Conservation (phyloP, 352 stramenopile species). For the Pythium folliculosum region DNA sequence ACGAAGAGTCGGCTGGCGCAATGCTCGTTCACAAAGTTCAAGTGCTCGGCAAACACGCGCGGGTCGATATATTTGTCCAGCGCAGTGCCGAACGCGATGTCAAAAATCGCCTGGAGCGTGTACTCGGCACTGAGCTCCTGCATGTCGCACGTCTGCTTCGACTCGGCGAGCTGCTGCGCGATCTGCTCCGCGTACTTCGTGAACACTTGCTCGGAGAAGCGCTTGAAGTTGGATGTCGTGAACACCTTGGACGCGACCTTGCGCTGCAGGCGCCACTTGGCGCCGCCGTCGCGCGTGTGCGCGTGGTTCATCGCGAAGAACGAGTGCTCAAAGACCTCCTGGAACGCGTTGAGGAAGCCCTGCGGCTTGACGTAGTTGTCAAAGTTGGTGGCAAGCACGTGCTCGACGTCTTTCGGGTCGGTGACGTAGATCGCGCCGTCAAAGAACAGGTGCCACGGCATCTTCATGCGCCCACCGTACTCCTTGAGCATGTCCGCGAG, state of each 20-base stretch:
- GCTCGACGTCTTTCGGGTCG: slow-evolving; percentile 60
- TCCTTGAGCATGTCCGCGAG: slow-evolving; percentile 47
- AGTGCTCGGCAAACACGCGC: slow-evolving; percentile 41
- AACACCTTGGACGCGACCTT: slow-evolving; percentile 90
- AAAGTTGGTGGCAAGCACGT: slow-evolving; percentile 66
- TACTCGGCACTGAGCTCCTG: slow-evolving; percentile 51
- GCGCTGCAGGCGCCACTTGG: slow-evolving; percentile 70
- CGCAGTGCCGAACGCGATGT: slow-evolving; percentile 55
- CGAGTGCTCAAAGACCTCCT: slow-evolving; percentile 67
- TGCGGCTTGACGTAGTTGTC: slow-evolving; percentile 77
- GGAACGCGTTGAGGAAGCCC: slow-evolving; percentile 65
- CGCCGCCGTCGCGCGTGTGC: slow-evolving; percentile 51
- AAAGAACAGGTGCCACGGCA: slow-evolving; percentile 68
- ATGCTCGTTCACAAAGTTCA: slow-evolving; percentile 61
- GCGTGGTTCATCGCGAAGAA: slow-evolving; percentile 76
- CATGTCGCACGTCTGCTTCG: slow-evolving; percentile 42
- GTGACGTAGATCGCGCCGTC: slow-evolving; percentile 67
- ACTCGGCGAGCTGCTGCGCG: slow-evolving; percentile 10
- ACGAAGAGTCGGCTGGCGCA: slow-evolving; percentile 58
- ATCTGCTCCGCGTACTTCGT: slow-evolving; percentile 37
- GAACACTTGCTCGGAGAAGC: slow-evolving; percentile 52
- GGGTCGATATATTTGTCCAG: slow-evolving; percentile 37
- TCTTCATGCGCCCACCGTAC: slow-evolving; percentile 57
- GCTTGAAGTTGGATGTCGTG: slow-evolving; percentile 59
- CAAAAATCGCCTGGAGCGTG: slow-evolving; percentile 59